Evolutionary conservation across 306 rosid genomes (phyloP).

Genomic region (Castanospermum australe): DNA sequence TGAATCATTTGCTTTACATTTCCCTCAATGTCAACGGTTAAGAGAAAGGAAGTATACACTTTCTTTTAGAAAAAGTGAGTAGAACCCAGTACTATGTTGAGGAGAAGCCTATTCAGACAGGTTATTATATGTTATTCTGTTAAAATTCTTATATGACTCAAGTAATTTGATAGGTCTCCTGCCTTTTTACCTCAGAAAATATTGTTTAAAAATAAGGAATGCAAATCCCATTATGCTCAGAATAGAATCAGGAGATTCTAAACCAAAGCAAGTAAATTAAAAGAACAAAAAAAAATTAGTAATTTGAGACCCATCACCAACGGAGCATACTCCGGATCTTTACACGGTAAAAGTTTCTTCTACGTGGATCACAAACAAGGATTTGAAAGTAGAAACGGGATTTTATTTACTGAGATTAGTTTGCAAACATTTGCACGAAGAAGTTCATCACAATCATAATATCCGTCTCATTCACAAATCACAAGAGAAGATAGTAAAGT

Average conservation of each 20-base stretch:
- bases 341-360: background rate
- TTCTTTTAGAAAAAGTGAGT: no score
- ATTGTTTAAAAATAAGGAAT: no score
- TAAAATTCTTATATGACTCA: no score
- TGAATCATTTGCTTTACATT: no score
- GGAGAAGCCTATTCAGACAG: no score
- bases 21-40: no score
- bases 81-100: no score
- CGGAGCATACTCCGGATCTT: constrained; percentile 34
- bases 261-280: background rate
- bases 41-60: no score
- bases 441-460: background rate
- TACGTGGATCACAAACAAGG: background rate
- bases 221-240: background rate
- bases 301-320: constrained; percentile 21
- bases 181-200: no score
- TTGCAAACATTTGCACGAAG: background rate
- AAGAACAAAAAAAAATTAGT: background rate
- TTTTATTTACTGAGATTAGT: background rate
- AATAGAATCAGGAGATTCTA: background rate
- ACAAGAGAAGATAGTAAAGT: background rate
- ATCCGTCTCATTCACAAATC: constrained; percentile 17
- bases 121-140: no score
- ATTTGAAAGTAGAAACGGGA: background rate
- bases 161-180: no score